Percentiles rank a stretch among this genome's conserved stretches.
phyloP scores from a whole-genome alignment of 805 yeast genomes.

The Hanseniaspora vineae region DNA sequence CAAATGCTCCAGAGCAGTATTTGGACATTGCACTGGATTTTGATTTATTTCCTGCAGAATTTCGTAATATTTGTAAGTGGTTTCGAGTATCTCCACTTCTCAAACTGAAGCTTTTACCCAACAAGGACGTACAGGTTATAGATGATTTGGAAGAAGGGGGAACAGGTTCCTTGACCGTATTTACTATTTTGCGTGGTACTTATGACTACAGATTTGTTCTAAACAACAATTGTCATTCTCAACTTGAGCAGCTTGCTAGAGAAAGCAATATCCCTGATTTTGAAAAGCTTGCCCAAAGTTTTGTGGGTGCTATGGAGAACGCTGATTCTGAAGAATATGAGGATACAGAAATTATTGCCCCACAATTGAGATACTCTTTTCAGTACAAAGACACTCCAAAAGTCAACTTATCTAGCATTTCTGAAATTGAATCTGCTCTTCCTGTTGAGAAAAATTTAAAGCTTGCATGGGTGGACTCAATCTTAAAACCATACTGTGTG shows the following conservation, averaged over 20 bases:
- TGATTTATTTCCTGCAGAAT: slow-evolving; percentile 4
- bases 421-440: not conserved
- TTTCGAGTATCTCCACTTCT: slow-evolving; percentile 22
- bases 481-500: not conserved
- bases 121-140: not conserved
- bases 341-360: not conserved
- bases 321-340: too few relatives aligned
- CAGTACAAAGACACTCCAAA: not conserved
- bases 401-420: not conserved
- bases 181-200: not conserved
- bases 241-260: too few relatives aligned
- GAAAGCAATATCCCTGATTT: too few relatives aligned
- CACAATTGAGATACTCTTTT: not conserved
- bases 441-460: not conserved
- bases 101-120: slow-evolving; percentile 18
- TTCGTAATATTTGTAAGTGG: not conserved
- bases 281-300: too few relatives aligned
- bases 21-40: slow-evolving; percentile 4
- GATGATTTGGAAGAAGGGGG: not conserved
- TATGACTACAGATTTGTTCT: too few relatives aligned
- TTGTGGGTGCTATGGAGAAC: too few relatives aligned
- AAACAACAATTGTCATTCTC: too few relatives aligned
- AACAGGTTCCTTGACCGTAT: not conserved
- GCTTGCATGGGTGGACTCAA: not conserved
- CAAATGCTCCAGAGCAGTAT: not conserved